Evolutionary conservation across 139 green algal genomes (phyloP).

Genomic region (Prasinococcaceae sp.): DNA sequence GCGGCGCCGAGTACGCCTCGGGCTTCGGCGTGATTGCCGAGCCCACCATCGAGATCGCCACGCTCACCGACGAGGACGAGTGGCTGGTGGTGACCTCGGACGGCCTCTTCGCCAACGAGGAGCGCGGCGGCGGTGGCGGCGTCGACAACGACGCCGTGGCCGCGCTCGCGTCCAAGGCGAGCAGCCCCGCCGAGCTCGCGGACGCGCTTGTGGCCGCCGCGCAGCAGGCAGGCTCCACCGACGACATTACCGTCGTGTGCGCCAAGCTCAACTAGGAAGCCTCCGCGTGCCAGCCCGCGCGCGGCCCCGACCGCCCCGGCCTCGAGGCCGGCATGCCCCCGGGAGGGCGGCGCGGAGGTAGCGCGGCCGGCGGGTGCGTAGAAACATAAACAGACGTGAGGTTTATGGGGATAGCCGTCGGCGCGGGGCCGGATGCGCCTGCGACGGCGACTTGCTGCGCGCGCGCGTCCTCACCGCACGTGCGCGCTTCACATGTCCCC

Average conservation of each 20-base stretch:
- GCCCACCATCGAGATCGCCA: constrained; percentile 9
- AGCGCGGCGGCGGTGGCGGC: constrained; percentile 69
- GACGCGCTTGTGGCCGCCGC: constrained; percentile 29
- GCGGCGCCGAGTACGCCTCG: constrained; percentile 36
- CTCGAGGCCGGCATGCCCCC: no score
- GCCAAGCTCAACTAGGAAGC: no score
- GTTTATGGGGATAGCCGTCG: no score
- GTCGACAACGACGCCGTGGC: constrained; percentile 43
- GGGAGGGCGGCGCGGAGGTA: no score
- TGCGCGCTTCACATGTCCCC: no score
- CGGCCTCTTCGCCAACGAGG: constrained; percentile 69
- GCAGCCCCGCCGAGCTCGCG: constrained; percentile 20
- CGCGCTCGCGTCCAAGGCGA: constrained; percentile 22
- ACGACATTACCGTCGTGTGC: constrained; percentile 71
- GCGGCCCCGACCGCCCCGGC: no score
- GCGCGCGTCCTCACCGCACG: no score
- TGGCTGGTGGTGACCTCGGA: constrained; percentile 68
- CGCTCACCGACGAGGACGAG: constrained; percentile 24
- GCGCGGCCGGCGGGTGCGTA: no score
- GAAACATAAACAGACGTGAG: no score
- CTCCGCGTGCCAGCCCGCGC: no score
- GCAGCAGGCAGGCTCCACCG: constrained; percentile 46
- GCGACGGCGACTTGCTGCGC: no score
- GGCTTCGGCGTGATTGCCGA: constrained; percentile 20
- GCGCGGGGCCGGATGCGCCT: no score